Base-by-base conservation (phyloP, 225 moss, liverwort and hornwort genomes). In the Asterella californica region DNA sequence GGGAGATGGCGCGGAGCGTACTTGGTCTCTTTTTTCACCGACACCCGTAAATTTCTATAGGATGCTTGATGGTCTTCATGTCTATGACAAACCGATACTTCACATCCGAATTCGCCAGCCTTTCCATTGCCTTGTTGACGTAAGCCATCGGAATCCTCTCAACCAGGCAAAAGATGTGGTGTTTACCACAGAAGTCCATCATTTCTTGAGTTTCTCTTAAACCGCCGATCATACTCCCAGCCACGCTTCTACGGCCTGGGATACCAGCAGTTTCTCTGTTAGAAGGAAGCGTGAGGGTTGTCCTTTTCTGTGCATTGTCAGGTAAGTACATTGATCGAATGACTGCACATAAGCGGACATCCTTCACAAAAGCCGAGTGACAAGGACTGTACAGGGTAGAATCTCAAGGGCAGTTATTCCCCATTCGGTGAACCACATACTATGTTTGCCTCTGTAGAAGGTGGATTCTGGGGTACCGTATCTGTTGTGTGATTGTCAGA, bases 61-160 rank as follows among this genome's bases (percentile, higher is more conserved):
- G 78, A 68, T 79, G 67, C 24, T 69, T 79, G 78, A 79, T 68
- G 22, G 78, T 80, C 36, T 72, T 72, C 55, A 54, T 55, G 74
- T 89, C 90, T 6, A 92, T 80, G 0, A 92, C 90, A 75, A 92
- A 92, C 0, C 88, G 81, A 48, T 92, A 90, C 69, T 87, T 89
- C 74, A 90, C 87, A 52, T 92, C 87, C 24, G 78, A 84, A 42
- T 86, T 88, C 34, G 25, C 4, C 55, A 92, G 84, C 66, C 92
- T 76, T 33, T 84, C 81, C 89, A 89, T 86, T 0, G 90, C 89
- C 0, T 57, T 80, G 75, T 90, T 92, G 33, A 88, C 82, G 14
- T 88, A 89, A 0, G 82, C 82, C 12, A 90, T 86, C 22, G 89
- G 84, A 21, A 88, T 83, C 27, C 81, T 92, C 81, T 90, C 92